Base-by-base conservation (phyloP, 192 early-diverging fungal species). In the Chytriomyces confervae region DNA sequence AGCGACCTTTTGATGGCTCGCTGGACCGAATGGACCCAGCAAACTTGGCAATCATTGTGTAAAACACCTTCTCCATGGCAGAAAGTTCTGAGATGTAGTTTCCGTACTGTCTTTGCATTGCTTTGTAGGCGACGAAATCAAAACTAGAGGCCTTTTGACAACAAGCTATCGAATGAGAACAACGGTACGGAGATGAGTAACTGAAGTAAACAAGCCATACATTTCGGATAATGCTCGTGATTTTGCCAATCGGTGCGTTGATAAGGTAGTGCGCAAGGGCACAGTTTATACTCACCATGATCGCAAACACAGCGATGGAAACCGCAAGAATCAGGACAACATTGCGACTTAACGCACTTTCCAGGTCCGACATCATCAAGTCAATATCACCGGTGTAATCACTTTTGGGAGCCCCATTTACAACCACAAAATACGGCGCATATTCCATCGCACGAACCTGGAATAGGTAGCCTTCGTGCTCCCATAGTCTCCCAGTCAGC, bases 381-480 rank as follows among this genome's bases (percentile, higher is more conserved):
- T 64, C 62, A 16, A 64, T 23, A 29, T 13, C 11, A 2, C 62
- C 23, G 23, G 36, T 20, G 24, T 6, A 64, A 36, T 64, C 62
- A 36, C 62, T 64, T 64, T 27, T 16, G 62, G 62, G 62, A 36
- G 62, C 62, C 36, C 62, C 62, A 64, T 64, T 64, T 11, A 64
- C 62, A 64, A 64, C 23, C 20, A 64, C 23, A 13, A 64, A 24
- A 11, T 64, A 11, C 10, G 62, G 62, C 24, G 62, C 11, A 11
- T 64, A 29, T 24, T 64, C 62, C 62, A 64, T 64, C n/a, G 36
- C 62, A 7, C 62, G 62, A 64, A 64, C 62, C 36, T 64, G 62
- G 23, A 64, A 64, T 29, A 20, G 36, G 13, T 29, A 16, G 18
- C 62, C 62, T 11, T 64, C 11, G 24, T 64, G 36, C 5, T 6